Evolutionary conservation across 1,139 yeast species (phyloP), one percentile per base, ranked within the genome.

Genomic region (Spencermartinsiella ligniputridi): DNA sequence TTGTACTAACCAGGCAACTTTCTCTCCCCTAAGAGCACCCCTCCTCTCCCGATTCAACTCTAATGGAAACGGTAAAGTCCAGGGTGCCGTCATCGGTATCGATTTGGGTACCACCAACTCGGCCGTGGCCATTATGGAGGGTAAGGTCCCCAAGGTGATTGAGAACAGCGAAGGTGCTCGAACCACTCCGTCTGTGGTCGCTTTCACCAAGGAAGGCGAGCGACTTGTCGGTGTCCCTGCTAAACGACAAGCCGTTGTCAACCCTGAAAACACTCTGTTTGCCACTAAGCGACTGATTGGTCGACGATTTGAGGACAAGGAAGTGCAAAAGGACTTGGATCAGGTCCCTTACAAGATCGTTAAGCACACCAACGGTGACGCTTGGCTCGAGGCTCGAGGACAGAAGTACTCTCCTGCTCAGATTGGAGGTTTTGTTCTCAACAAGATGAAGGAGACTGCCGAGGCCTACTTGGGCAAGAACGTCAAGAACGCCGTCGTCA

Each of bases 51-150:
- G 71, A 40, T 63, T 61, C 61, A 66, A 66, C 60, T 63, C 69
- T 38, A 56, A 58, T 45, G 57, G 57, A 42, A 57, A 58, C 45
- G 57, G 57, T 43, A 68, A 69, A 59, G 70, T 68, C 46, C 71
- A 68, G 54, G 73, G 73, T 43, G 78, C 90, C 61, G 97, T 92
- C 50, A 90, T 92, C 64, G 98, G 98, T 78, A 90, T 92, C 67
- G 98, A 92, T 75, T 79, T 92, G 69, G 98, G 98, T 75, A 92
- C 97, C 70, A 92, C 97, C 71, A 92, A 92, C 81, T 92, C 98
- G 47, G 97, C 98, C 50, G 98, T 92, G 55, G 98, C 98, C 52
- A 75, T 92, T 56, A 90, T 92, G 96, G 95, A 88, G 72, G 98
- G 98, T 68, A 86, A 88, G 72, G 73, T 83, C 50, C 97, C 98